A percentile compares a stretch with the other conserved stretches of the same genome.
phyloP scores from a whole-genome alignment of 2,329 filamentous ascomycete species.

The Neonectria faginata region DNA sequence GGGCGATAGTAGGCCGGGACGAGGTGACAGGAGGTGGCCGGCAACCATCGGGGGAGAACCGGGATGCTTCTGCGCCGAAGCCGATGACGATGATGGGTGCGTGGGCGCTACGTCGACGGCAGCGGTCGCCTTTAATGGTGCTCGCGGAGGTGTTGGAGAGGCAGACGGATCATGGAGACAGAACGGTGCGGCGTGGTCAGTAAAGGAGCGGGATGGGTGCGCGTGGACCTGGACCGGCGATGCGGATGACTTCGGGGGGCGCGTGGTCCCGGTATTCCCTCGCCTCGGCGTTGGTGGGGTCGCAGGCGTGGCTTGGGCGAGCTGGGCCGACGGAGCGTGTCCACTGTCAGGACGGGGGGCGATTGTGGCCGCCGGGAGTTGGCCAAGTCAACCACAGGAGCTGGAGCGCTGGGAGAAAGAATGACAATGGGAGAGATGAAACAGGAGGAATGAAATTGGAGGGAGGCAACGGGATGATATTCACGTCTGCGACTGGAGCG shows the following conservation, averaged over 20 bases:
- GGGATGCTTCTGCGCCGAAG: constrained; percentile 37
- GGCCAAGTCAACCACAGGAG: not conserved
- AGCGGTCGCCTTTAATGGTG: constrained; percentile 30
- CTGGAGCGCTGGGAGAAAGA: not conserved
- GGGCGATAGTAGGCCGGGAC: constrained; percentile 39
- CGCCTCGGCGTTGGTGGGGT: constrained; percentile 31
- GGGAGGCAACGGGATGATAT: constrained; percentile 1
- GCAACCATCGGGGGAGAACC: constrained; percentile 44
- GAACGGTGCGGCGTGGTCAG: constrained; percentile 33
- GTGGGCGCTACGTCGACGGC: constrained; percentile 22
- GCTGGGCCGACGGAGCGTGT: not conserved
- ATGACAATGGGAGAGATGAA: constrained; percentile 4
- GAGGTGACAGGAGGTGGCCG: constrained; percentile 33
- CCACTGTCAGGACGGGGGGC: not conserved
- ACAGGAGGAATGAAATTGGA: not conserved
- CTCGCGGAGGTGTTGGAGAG: constrained; percentile 22
- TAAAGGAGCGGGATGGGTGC: constrained; percentile 38
- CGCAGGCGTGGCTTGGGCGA: constrained; percentile 21
- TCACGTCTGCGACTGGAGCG: constrained; percentile 1
- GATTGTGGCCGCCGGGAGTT: constrained; percentile 4
- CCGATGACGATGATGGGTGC: constrained; percentile 37
- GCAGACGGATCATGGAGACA: constrained; percentile 19
- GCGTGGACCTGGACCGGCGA: constrained; percentile 47
- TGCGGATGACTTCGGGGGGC: constrained; percentile 49
- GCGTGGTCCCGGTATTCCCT: constrained; percentile 41